Base-by-base conservation (phyloP, 768 basidiomycete genomes). In the Pleurotus platypus region DNA sequence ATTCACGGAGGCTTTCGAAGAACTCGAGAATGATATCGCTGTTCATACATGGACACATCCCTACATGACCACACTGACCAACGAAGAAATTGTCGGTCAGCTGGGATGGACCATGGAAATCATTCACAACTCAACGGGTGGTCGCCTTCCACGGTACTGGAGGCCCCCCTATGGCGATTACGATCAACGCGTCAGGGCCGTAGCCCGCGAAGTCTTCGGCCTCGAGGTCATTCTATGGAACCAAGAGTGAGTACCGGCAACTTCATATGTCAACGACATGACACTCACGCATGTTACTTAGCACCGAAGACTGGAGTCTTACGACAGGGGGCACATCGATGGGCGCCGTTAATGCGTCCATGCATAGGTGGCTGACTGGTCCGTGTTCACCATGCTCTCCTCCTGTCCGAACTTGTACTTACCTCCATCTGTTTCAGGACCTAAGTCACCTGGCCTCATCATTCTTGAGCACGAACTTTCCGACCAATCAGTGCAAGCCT, bases 141-240 rank as follows among this genome's bases (percentile, higher is more conserved):
- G 95, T 3, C 80, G 82, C 11, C 63, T 86, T 9, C 77, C 81
- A 1, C 72, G 71, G 47, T 94, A 78, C 76, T 97, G 94, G 94
- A 75, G 92, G n/a, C 92, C 92, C 1, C 92, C 92, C 6, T 93
- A 83, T 66, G 92, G 91, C 35, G 90, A 95, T 68, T 80, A 81
- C 46, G 95, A 98, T 66, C 82, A 80, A 69, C 83, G 95, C 48
- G 90, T 96, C 30, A 77, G 83, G 38, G 86, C 93, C 3, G 91
- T 98, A 64, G 95, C 94, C 22, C 77, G 81, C 66, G 85, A 92
- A 67, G 73, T 83, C 30, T 94, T 97, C 66, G 92, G 90, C 22
- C 70, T 98, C 61, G 78, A 78, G 18, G 89, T 90, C n/a, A 81
- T 95, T 55, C 72, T 92, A 62, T 98, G 95, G 95, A 94, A 96